Percentiles rank a stretch among this genome's conserved stretches.
Conservation (phyloP, 2,329 filamentous ascomycete species). For the Chaetomium strumarium region DNA sequence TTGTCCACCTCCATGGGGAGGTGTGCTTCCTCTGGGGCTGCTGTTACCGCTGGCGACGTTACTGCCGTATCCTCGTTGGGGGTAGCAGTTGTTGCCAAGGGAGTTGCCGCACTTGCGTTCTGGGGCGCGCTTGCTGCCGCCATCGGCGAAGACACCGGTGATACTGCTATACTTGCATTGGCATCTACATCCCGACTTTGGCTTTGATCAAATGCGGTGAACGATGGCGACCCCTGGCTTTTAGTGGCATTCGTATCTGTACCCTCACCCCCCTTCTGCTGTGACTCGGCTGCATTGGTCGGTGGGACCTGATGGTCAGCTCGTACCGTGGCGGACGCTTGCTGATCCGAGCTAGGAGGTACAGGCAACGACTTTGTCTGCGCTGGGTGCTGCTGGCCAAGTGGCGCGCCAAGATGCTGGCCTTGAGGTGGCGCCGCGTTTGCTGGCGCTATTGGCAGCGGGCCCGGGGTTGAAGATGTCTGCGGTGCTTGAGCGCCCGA, state of each 20-base stretch:
- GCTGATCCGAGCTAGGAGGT: neutral
- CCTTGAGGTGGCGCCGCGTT: neutral
- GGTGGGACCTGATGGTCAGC: neutral
- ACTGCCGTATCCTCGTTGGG: too few species aligned
- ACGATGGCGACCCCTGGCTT: neutral
- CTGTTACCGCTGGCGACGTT: too few species aligned
- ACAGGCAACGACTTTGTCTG: neutral
- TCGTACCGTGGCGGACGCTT: neutral
- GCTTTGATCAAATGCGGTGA: neutral
- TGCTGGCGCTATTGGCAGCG: neutral
- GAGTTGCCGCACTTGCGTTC: too few species aligned
- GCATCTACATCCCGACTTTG: neutral
- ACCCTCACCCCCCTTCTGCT: neutral
- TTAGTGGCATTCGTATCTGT: neutral
- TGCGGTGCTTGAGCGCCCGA: neutral
- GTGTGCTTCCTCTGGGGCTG: too few species aligned
- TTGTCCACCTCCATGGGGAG: too few species aligned
- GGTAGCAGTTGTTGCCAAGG: too few species aligned
- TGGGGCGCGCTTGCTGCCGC: too few species aligned
- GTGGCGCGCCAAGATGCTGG: neutral
- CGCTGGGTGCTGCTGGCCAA: neutral
- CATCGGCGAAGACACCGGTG: too few species aligned
- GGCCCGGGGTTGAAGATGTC: neutral
- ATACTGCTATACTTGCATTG: too few species aligned
- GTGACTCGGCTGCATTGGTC: neutral